Percentiles rank a stretch among this genome's conserved stretches.
Evolutionary conservation across 2,329 filamentous ascomycete species (phyloP).

Genomic region (Zasmidium angulare): DNA sequence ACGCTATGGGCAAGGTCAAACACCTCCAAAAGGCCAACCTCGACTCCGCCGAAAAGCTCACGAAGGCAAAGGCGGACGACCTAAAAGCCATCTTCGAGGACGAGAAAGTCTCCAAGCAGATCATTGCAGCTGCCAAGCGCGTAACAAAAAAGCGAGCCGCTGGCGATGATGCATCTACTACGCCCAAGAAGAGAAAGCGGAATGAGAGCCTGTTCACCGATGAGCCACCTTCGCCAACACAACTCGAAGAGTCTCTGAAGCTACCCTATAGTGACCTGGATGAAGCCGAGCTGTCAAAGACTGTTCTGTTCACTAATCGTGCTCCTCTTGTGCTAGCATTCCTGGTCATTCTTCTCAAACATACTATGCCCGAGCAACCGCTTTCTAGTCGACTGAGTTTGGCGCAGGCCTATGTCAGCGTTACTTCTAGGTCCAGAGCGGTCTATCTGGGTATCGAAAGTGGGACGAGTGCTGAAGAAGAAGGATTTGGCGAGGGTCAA

Average conservation of each 20-base stretch:
- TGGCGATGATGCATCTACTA: conserved; percentile 32
- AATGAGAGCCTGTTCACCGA: conserved; percentile 31
- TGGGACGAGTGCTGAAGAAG: conserved; percentile 64
- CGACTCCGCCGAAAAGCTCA: conserved; percentile 46
- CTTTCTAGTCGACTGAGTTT: conserved; percentile 80
- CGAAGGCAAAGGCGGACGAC: conserved; percentile 47
- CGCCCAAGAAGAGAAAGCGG: conserved; percentile 39
- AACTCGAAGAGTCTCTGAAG: conserved; percentile 62
- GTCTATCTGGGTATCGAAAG: conserved; percentile 70
- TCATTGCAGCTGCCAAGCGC: conserved; percentile 58
- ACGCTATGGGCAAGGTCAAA: conserved; percentile 56
- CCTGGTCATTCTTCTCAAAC: conserved; percentile 68
- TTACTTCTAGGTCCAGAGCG: conserved; percentile 76
- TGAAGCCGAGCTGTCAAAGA: conserved; percentile 59
- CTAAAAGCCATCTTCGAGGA: conserved; percentile 50
- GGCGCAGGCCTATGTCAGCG: conserved; percentile 79
- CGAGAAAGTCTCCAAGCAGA: conserved; percentile 57
- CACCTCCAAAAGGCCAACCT: conserved; percentile 53
- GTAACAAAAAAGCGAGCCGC: conserved; percentile 55
- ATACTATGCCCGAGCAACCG: conserved; percentile 84
- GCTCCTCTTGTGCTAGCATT: conserved; percentile 83
- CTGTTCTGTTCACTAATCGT: conserved; percentile 70
- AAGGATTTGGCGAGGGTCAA: conserved; percentile 73
- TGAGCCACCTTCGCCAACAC: conserved; percentile 45
- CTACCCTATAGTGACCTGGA: conserved; percentile 57